A percentile compares a stretch with the other conserved stretches of the same genome.
Evolutionary conservation across 441 rosid genomes (phyloP).

Genomic region (Hura crepitans): DNA sequence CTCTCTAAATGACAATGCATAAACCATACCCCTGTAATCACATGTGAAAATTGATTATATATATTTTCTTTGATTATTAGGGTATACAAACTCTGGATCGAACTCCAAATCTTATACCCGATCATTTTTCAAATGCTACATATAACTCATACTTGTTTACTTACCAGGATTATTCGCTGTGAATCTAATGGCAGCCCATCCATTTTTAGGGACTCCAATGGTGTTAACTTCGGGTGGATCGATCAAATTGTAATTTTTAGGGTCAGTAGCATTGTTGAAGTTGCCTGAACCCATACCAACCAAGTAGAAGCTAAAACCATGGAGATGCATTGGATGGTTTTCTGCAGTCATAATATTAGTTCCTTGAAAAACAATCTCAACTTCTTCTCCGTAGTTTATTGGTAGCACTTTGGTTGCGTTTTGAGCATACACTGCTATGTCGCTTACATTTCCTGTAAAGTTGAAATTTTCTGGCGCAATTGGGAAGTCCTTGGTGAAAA

Average conservation of each 20-base stretch:
- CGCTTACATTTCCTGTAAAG: slow-evolving; percentile 27
- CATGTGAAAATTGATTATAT: no score
- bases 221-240: slow-evolving; percentile 37
- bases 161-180: slow-evolving; percentile 37
- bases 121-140: no score
- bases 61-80: no score
- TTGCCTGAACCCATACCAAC: slow-evolving; percentile 20
- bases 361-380: slow-evolving; percentile 31
- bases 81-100: no score
- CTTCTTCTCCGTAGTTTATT: slow-evolving; percentile 22
- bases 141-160: background rate
- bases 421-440: slow-evolving; percentile 6
- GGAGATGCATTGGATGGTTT: slow-evolving; percentile 36
- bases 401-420: slow-evolving; percentile 21
- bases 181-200: slow-evolving; percentile 40
- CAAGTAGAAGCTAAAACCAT: slow-evolving; percentile 24
- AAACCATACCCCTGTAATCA: slow-evolving; percentile 26
- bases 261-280: slow-evolving; percentile 32
- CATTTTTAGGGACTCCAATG: slow-evolving; percentile 30
- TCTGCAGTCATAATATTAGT: slow-evolving; percentile 18
- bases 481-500: background rate
- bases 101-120: no score
- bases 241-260: slow-evolving; percentile 25
- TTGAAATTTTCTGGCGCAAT: slow-evolving; percentile 21
- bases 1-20: slow-evolving; percentile 21